Percentiles rank a stretch among this genome's conserved stretches.
Evolutionary conservation across 257 asterid species (phyloP).

Genomic region (Solanum corneliomulleri): DNA sequence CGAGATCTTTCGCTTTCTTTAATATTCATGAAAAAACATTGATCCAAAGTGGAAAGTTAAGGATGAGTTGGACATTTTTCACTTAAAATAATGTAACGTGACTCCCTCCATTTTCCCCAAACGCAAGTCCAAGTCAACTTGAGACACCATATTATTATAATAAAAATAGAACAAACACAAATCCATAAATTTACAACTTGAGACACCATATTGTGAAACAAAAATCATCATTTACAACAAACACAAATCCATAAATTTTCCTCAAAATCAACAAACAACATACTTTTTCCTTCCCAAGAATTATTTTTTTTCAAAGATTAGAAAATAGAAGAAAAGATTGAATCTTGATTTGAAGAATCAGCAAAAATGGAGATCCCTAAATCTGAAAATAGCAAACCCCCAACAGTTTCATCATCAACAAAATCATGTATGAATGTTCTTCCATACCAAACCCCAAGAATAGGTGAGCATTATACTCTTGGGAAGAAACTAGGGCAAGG

Average conservation of each 20-base stretch:
- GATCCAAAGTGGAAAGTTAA: neutral
- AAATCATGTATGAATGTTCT: neutral
- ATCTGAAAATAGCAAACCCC: neutral
- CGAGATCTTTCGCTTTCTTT: too few species aligned
- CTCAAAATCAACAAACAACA: neutral
- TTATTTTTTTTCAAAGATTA: too few species aligned
- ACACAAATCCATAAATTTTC: neutral
- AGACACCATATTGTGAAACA: neutral
- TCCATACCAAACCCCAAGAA: slow-evolving; percentile 4
- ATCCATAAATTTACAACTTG: neutral
- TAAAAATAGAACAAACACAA: neutral
- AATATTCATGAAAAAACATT: too few species aligned
- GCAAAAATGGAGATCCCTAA: neutral
- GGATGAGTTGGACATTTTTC: neutral
- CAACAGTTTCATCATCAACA: neutral
- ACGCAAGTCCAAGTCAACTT: neutral
- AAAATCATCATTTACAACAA: neutral
- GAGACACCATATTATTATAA: neutral
- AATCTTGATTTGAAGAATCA: neutral
- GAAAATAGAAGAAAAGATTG: neutral
- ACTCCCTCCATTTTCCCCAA: neutral
- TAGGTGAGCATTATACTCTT: slow-evolving; percentile 3
- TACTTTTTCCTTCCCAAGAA: neutral
- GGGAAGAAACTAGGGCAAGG: slow-evolving; percentile 15
- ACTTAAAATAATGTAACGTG: neutral